A percentile compares a stretch with the other conserved stretches of the same genome.
Conservation (phyloP, 2,329 filamentous ascomycete species). For the Venturia effusa region DNA sequence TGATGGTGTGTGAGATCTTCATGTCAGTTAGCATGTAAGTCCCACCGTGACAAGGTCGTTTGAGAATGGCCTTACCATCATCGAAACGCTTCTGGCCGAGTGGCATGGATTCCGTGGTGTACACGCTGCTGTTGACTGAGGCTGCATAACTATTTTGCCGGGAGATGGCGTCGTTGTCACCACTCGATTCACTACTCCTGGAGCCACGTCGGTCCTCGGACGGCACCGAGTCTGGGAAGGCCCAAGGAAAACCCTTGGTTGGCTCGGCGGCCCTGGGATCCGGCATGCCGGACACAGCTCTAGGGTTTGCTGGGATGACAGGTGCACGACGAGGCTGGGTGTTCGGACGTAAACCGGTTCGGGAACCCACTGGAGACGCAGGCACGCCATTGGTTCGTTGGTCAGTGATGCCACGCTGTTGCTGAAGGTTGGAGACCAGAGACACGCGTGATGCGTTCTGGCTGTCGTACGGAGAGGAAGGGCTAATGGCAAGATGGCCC, state of each 20-base stretch:
- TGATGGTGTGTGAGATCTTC: conserved; percentile 47
- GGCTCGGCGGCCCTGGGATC: conserved; percentile 58
- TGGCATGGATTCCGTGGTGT: conserved; percentile 63
- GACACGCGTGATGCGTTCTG: conserved; percentile 69
- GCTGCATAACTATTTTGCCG: conserved; percentile 67
- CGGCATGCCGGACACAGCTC: conserved; percentile 54
- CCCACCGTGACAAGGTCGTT: not conserved
- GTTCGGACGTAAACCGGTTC: conserved; percentile 21
- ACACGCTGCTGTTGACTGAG: conserved; percentile 70
- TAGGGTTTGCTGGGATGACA: conserved; percentile 58
- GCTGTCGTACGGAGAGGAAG: conserved; percentile 60
- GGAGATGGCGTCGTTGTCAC: conserved; percentile 48
- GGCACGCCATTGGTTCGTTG: conserved; percentile 33
- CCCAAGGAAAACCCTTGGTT: conserved; percentile 75
- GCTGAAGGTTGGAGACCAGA: conserved; percentile 59
- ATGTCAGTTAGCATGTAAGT: conserved; percentile 15
- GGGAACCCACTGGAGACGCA: conserved; percentile 32
- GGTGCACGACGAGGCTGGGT: conserved; percentile 51
- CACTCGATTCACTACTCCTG: conserved; percentile 37
- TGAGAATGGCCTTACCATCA: conserved; percentile 35
- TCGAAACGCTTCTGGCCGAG: conserved; percentile 62
- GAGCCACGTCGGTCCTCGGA: conserved; percentile 40
- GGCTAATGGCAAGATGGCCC: conserved; percentile 56
- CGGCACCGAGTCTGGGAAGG: conserved; percentile 60
- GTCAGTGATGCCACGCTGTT: conserved; percentile 40